Conservation (phyloP, 1,284 basidiomycete genomes). For the Puccinia hordei region DNA sequence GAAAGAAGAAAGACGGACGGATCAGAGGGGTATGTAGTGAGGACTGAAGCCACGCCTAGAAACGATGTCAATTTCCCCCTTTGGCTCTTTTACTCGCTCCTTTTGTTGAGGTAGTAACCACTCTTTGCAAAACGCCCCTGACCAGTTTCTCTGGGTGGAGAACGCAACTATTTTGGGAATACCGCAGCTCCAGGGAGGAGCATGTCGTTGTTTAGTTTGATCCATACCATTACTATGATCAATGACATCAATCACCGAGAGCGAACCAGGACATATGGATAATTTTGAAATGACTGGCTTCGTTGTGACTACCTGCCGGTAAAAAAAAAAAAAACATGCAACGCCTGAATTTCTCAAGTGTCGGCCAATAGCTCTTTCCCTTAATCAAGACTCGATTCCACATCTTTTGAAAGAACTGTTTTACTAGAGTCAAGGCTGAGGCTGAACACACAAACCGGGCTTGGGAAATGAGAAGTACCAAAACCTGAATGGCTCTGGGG, state of each 20-base stretch:
- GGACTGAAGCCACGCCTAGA: too few species aligned
- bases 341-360: too few species aligned
- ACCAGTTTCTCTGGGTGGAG: conserved; percentile 16
- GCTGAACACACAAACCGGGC: too few species aligned
- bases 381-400: too few species aligned
- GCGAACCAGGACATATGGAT: neutral
- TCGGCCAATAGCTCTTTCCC: too few species aligned
- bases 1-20: neutral
- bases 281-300: conserved; percentile 4
- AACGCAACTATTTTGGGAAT: conserved; percentile 26
- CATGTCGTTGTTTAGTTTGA: conserved; percentile 3
- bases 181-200: conserved; percentile 7
- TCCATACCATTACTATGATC: conserved; percentile 8
- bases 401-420: too few species aligned
- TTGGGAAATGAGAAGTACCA: too few species aligned
- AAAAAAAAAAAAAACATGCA: neutral
- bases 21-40: neutral
- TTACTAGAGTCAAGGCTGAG: too few species aligned
- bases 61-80: neutral
- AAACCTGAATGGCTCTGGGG: too few species aligned
- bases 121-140: conserved; percentile 25
- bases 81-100: neutral
- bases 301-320: conserved; percentile 9
- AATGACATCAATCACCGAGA: conserved; percentile 13
- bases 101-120: conserved; percentile 18